Evolutionary conservation across 352 stramenopile genomes (phyloP).

Genomic region (Phytophthora europaea): DNA sequence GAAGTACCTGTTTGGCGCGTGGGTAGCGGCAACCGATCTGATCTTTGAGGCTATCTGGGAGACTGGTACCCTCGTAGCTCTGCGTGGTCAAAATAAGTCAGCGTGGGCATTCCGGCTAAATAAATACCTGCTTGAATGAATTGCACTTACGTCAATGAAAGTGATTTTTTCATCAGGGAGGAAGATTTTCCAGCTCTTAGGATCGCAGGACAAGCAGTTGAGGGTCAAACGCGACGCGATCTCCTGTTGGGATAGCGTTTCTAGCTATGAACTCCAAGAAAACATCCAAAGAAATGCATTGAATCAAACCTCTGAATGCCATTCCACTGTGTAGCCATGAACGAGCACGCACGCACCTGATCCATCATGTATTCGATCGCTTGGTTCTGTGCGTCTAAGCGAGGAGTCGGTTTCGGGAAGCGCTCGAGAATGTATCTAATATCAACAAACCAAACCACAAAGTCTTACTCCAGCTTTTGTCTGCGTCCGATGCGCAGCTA

Average conservation of each 20-base stretch:
- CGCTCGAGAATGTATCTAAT: conserved; percentile 64
- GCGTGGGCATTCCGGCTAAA: not conserved
- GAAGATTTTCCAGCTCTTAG: conserved; percentile 57
- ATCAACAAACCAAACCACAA: not conserved
- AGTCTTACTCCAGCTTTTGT: not conserved
- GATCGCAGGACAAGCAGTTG: conserved; percentile 57
- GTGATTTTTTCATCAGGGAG: conserved; percentile 66
- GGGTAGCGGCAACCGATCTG: conserved; percentile 59
- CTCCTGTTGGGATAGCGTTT: conserved; percentile 69
- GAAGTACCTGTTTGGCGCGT: conserved; percentile 57
- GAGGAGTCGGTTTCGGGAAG: conserved; percentile 50
- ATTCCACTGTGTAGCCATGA: too few species aligned
- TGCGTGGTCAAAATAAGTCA: conserved; percentile 20
- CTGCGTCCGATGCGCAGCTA: not conserved
- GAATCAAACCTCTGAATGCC: too few species aligned
- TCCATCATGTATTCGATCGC: conserved; percentile 78
- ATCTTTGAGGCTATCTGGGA: conserved; percentile 51
- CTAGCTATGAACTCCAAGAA: conserved; percentile 38
- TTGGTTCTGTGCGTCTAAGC: conserved; percentile 37
- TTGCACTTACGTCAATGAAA: conserved; percentile 60
- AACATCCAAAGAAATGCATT: not conserved
- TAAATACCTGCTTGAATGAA: not conserved
- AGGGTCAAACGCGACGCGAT: conserved; percentile 75
- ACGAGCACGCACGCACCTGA: conserved; percentile 49
- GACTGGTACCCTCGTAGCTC: conserved; percentile 68